phyloP scores from a whole-genome alignment of 2,329 filamentous ascomycete species.

The Lachnellula willkommii region DNA sequence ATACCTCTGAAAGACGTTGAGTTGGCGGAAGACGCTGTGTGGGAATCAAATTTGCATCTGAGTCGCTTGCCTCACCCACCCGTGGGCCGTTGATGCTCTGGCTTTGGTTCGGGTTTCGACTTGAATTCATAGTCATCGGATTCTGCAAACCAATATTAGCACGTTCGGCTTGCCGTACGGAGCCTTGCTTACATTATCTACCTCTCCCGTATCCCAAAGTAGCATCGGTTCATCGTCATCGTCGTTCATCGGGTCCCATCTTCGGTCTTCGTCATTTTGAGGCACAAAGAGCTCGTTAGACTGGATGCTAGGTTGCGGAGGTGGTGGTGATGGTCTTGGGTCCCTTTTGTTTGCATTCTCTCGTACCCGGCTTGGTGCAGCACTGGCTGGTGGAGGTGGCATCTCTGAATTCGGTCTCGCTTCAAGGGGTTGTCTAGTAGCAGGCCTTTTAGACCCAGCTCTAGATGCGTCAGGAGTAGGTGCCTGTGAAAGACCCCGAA shows the following conservation, averaged over 20 bases:
- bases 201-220: constrained; percentile 65
- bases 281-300: constrained; percentile 68
- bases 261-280: constrained; percentile 54
- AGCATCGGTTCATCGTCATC: constrained; percentile 62
- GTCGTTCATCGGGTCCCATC: constrained; percentile 67
- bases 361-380: constrained; percentile 16
- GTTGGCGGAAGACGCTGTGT: constrained; percentile 58
- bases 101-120: constrained; percentile 10
- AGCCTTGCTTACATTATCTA: constrained; percentile 48
- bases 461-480: constrained; percentile 23
- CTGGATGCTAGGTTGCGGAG: constrained; percentile 52
- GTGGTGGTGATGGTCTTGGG: constrained; percentile 47
- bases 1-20: constrained; percentile 65
- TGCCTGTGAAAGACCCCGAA: constrained; percentile 24
- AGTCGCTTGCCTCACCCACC: background rate
- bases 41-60: constrained; percentile 7
- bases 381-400: constrained; percentile 23
- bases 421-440: constrained; percentile 26
- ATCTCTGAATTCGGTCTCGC: constrained; percentile 25
- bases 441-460: constrained; percentile 23
- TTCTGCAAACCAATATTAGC: constrained; percentile 8
- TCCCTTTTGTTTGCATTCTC: constrained; percentile 25
- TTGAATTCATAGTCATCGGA: constrained; percentile 23
- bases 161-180: background rate
- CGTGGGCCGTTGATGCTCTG: constrained; percentile 11